These are phyloP conservation scores for Boletus insuetus DNA, from an alignment of 768 basidiomycete genomes.

Conservation along the genomic window DNA sequence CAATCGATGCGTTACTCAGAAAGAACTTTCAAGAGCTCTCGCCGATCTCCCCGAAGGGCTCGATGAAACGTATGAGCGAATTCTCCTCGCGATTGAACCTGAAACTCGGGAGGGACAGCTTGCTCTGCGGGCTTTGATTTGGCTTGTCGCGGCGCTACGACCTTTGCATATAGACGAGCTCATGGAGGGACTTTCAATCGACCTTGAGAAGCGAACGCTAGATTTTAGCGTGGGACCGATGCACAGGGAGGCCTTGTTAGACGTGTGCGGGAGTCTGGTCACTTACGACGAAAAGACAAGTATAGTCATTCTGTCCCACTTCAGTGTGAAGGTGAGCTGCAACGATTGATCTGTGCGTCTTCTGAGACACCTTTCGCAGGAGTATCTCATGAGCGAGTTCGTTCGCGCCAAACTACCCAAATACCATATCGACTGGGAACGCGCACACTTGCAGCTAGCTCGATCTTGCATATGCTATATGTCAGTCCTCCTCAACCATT, in stretches of 20 bases:
- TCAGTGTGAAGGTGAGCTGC: background rate
- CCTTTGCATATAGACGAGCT: background rate
- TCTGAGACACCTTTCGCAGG: background rate
- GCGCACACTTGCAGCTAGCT: background rate
- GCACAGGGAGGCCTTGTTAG: conserved; percentile 1
- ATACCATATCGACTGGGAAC: background rate
- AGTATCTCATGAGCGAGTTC: background rate
- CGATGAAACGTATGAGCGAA: conserved; percentile 5
- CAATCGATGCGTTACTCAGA: background rate
- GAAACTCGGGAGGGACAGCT: background rate
- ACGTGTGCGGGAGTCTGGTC: conserved; percentile 6
- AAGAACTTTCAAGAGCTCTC: background rate
- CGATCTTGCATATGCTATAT: conserved; percentile 4
- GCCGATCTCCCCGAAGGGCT: background rate
- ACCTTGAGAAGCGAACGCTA: background rate
- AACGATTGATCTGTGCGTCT: background rate
- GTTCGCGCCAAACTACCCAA: background rate
- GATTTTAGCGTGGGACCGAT: background rate
- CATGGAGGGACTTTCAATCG: background rate
- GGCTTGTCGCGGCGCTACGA: conserved; percentile 3
- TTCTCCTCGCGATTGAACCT: background rate
- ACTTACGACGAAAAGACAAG: background rate
- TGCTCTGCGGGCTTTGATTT: background rate
- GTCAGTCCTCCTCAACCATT: background rate
- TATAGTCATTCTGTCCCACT: conserved; percentile 1